phyloP scores from a whole-genome alignment of 2,329 filamentous ascomycete species.

The Cercospora citrullina region DNA sequence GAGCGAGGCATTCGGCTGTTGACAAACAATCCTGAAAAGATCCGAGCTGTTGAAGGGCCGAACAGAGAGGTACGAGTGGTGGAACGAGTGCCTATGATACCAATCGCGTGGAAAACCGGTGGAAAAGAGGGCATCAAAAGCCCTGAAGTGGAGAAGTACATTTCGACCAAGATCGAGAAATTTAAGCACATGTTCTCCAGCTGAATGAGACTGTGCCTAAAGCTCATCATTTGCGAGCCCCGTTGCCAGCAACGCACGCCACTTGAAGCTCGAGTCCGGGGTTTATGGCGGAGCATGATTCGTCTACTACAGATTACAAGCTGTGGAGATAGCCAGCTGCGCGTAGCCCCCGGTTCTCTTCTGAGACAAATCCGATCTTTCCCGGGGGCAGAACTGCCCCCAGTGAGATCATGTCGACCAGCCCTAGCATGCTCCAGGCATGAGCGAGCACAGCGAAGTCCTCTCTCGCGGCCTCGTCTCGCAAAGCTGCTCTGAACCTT shows the following conservation, averaged over 20 bases:
- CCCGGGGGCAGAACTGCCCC: neutral
- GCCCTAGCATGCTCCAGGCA: neutral
- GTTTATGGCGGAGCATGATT: neutral
- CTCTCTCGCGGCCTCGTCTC: neutral
- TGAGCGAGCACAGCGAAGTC: neutral
- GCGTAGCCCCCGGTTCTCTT: neutral
- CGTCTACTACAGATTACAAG: neutral
- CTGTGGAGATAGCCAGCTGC: neutral
- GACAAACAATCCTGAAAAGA: constrained; percentile 98
- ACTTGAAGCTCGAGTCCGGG: neutral
- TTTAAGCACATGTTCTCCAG: constrained; percentile 53
- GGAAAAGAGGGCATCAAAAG: constrained; percentile 78
- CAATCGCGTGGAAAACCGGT: constrained; percentile 83
- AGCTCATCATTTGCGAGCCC: neutral
- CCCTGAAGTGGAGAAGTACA: constrained; percentile 86
- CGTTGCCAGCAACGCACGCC: neutral
- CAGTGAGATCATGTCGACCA: neutral
- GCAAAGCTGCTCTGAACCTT: neutral
- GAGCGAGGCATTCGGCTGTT: constrained; percentile 75
- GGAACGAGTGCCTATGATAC: constrained; percentile 93
- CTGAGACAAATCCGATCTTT: neutral
- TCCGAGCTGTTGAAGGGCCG: constrained; percentile 88
- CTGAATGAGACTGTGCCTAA: neutral
- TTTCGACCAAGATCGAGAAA: constrained; percentile 77
- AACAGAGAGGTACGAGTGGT: constrained; percentile 82